These are phyloP conservation scores for Cladochytrium replicatum DNA, from an alignment of 192 early-diverging fungal genomes.

Conservation along the genomic window DNA sequence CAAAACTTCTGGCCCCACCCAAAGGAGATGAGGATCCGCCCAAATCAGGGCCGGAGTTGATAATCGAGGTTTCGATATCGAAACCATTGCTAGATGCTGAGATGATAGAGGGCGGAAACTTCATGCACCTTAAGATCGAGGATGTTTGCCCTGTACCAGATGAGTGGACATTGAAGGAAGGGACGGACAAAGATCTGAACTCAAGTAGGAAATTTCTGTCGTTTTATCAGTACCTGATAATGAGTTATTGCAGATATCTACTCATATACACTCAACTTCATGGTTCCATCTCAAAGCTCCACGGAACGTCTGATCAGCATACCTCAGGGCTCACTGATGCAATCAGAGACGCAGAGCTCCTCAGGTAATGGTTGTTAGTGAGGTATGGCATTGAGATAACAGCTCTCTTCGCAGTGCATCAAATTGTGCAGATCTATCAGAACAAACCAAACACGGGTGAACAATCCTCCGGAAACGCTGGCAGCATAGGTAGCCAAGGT, in stretches of 20 bases:
- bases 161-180: conserved; percentile 51
- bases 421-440: conserved; percentile 10
- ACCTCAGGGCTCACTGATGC: conserved; percentile 21
- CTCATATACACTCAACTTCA: conserved; percentile 33
- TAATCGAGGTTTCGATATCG: conserved; percentile 35
- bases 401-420: neutral
- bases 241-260: conserved; percentile 34
- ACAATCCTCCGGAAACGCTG: neutral
- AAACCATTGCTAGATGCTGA: conserved; percentile 33
- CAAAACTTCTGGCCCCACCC: conserved; percentile 29
- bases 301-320: conserved; percentile 33
- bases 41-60: conserved; percentile 18
- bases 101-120: conserved; percentile 37
- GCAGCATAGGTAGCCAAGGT: neutral
- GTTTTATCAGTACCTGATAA: no score
- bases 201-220: conserved; percentile 30
- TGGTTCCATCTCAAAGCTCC: conserved; percentile 28
- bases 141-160: conserved; percentile 47
- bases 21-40: conserved; percentile 27
- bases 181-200: conserved; percentile 51
- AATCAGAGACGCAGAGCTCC: conserved; percentile 11
- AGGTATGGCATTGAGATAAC: neutral
- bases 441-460: neutral
- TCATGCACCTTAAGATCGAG: conserved; percentile 33
- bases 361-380: neutral